Evolutionary conservation across 176 grass and related monocot genomes (phyloP).

Genomic region (Musa troglodytarum): DNA sequence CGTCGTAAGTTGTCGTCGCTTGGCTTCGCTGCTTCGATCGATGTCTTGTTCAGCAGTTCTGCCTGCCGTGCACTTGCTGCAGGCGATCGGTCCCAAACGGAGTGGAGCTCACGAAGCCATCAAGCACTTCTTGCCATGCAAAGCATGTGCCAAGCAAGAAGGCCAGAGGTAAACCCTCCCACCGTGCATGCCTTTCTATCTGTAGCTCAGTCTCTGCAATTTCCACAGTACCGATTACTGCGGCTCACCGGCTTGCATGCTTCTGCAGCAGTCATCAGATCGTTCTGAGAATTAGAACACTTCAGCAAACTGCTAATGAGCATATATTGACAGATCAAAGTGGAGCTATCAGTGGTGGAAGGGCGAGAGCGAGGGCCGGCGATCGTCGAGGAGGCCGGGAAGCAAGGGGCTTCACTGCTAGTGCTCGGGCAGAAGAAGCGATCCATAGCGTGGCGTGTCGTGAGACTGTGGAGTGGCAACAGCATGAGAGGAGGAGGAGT

Average conservation of each 20-base stretch:
- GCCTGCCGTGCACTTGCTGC: too few relatives aligned
- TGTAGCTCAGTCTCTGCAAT: neutral
- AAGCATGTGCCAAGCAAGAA: slow-evolving; percentile 35
- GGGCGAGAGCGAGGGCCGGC: slow-evolving; percentile 43
- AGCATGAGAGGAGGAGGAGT: slow-evolving; percentile 3
- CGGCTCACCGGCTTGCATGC: too few relatives aligned
- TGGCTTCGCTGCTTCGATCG: neutral
- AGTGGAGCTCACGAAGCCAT: slow-evolving; percentile 17
- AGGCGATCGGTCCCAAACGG: slow-evolving; percentile 21
- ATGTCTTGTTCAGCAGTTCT: neutral
- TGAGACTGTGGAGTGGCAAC: slow-evolving; percentile 19
- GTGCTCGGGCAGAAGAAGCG: slow-evolving; percentile 47
- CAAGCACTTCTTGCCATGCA: slow-evolving; percentile 30
- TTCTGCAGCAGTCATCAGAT: neutral
- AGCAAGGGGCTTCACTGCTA: slow-evolving; percentile 44
- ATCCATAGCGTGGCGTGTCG: slow-evolving; percentile 18
- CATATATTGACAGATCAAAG: slow-evolving; percentile 32
- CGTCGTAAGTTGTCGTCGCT: slow-evolving; percentile 10
- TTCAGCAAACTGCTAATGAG: neutral
- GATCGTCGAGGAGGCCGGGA: slow-evolving; percentile 52
- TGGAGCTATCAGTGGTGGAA: slow-evolving; percentile 44
- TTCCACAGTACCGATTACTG: too few relatives aligned
- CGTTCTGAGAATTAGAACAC: neutral
- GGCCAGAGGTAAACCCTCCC: slow-evolving; percentile 39
- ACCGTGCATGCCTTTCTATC: neutral